These are phyloP conservation scores for Solanum corneliomulleri DNA, from an alignment of 257 asterid species.

Conservation along the genomic window DNA sequence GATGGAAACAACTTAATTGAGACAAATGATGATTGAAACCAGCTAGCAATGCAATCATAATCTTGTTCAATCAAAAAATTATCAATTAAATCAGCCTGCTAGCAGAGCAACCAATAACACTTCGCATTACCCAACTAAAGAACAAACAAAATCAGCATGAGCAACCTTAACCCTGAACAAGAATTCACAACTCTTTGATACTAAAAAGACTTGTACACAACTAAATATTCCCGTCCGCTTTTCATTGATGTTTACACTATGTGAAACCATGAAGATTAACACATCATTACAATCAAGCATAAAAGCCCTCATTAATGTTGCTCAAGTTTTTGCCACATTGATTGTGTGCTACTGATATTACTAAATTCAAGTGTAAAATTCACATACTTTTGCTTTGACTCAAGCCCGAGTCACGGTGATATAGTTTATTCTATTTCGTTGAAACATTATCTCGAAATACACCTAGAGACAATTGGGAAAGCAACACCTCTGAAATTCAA, in stretches of 20 bases:
- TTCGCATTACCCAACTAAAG: background rate
- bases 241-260: background rate
- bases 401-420: background rate
- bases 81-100: background rate
- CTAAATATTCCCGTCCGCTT: background rate
- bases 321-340: background rate
- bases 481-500: background rate
- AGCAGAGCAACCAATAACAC: background rate
- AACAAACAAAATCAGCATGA: background rate
- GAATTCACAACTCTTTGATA: background rate
- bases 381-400: background rate
- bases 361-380: background rate
- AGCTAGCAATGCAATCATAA: background rate
- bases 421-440: background rate
- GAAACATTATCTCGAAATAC: background rate
- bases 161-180: background rate
- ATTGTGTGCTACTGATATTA: background rate
- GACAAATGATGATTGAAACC: background rate
- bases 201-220: background rate
- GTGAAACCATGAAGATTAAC: background rate
- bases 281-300: background rate
- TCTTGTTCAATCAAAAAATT: background rate
- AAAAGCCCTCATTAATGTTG: background rate
- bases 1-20: background rate
- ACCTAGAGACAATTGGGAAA: background rate